These are phyloP conservation scores for Hippophae gyantsensis DNA, from an alignment of 306 rosid species.

Conservation along the genomic window DNA sequence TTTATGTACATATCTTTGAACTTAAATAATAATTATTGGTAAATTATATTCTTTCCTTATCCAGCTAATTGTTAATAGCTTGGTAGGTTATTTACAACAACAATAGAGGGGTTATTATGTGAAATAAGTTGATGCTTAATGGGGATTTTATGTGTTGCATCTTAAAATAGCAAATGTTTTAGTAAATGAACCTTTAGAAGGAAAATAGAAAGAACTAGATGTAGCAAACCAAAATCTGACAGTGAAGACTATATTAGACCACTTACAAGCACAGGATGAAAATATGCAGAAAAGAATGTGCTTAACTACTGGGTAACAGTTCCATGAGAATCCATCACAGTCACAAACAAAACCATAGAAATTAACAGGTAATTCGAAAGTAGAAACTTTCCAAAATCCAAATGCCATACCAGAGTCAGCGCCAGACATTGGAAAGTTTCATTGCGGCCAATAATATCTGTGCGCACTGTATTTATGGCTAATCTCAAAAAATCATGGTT, in stretches of 20 bases:
- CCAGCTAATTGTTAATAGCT: too few relatives aligned
- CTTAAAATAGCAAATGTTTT: too few relatives aligned
- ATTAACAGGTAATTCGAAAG: conserved; percentile 6
- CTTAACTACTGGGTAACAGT: not conserved
- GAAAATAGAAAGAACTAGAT: too few relatives aligned
- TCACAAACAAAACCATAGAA: not conserved
- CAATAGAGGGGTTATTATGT: too few relatives aligned
- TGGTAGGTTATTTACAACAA: too few relatives aligned
- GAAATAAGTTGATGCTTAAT: too few relatives aligned
- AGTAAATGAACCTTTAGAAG: too few relatives aligned
- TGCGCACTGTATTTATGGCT: conserved; percentile 97
- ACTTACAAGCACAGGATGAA: not conserved
- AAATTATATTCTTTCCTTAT: too few relatives aligned
- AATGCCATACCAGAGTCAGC: conserved; percentile 84
- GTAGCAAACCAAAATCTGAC: not conserved
- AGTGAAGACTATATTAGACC: not conserved
- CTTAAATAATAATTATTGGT: too few relatives aligned
- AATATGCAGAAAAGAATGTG: not conserved
- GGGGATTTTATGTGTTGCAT: too few relatives aligned
- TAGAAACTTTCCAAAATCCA: conserved; percentile 10
- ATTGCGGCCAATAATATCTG: conserved; percentile 95
- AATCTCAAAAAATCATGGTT: conserved; percentile 99
- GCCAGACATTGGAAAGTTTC: conserved; percentile 98
- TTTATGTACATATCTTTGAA: too few relatives aligned
- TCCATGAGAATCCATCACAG: not conserved